Percentiles rank a stretch among this genome's conserved stretches.
Evolutionary conservation across 2,329 filamentous ascomycete genomes (phyloP).

Genomic region (Xylariaceae sp.): DNA sequence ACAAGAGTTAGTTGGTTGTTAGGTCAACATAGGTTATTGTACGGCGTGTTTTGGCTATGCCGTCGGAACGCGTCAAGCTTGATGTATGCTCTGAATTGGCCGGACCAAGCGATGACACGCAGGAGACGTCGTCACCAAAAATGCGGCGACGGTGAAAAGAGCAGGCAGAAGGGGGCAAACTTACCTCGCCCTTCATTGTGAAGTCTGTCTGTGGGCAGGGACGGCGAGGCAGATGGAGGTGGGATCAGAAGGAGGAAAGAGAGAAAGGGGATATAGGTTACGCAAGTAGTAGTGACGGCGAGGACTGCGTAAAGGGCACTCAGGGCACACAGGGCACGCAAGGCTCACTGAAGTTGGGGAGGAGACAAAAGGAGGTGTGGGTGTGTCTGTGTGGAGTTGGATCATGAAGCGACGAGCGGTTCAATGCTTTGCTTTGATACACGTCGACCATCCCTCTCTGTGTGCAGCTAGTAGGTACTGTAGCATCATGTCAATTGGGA

Average conservation of each 20-base stretch:
- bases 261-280: slow-evolving; percentile 7
- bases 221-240: slow-evolving; percentile 11
- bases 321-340: too few relatives aligned
- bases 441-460: too few relatives aligned
- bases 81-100: not conserved
- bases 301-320: too few relatives aligned
- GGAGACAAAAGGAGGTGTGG: slow-evolving; percentile 29
- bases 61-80: not conserved
- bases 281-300: too few relatives aligned
- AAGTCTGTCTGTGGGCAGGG: slow-evolving; percentile 13
- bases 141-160: not conserved
- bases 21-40: too few relatives aligned
- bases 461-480: too few relatives aligned
- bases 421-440: not conserved
- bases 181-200: slow-evolving; percentile 59
- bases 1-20: too few relatives aligned
- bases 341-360: slow-evolving; percentile 1
- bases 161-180: slow-evolving; percentile 26
- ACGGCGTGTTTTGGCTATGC: too few relatives aligned
- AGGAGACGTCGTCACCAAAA: not conserved
- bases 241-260: slow-evolving; percentile 1
- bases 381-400: slow-evolving; percentile 17
- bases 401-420: not conserved
- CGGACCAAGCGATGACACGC: not conserved
- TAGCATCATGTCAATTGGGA: too few relatives aligned